These are phyloP conservation scores for Papiliotrema flavescens DNA, from an alignment of 1,284 basidiomycete species.

Conservation along the genomic window DNA sequence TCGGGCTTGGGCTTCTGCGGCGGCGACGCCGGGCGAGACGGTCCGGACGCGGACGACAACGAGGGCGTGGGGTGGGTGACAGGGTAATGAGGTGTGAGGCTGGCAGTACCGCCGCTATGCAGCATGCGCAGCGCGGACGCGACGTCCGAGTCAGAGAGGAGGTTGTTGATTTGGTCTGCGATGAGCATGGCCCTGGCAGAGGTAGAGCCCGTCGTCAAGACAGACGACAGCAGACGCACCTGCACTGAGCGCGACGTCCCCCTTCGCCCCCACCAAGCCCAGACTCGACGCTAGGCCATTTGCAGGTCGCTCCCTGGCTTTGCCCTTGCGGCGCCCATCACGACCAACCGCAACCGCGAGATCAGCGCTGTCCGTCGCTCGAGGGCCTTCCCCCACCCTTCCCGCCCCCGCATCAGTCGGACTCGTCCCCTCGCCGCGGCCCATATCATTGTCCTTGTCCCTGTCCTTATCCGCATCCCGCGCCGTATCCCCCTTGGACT, in stretches of 20 bases:
- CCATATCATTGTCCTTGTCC: neutral
- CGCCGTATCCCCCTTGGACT: no score
- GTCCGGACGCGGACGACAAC: conserved; percentile 2
- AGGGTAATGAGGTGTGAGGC: conserved; percentile 5
- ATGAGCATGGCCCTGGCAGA: conserved; percentile 22
- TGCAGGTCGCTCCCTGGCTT: conserved; percentile 14
- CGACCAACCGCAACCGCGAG: neutral
- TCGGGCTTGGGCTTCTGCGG: neutral
- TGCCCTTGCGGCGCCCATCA: conserved; percentile 5
- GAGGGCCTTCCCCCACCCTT: neutral
- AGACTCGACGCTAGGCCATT: conserved; percentile 30
- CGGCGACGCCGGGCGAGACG: conserved; percentile 6
- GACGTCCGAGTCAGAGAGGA: conserved; percentile 37
- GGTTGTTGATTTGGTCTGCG: conserved; percentile 38
- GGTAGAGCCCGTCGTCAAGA: conserved; percentile 36
- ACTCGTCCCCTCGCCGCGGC: neutral
- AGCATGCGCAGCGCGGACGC: conserved; percentile 35
- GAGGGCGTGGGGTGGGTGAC: conserved; percentile 1
- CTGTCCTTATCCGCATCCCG: neutral
- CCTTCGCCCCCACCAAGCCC: conserved; percentile 19
- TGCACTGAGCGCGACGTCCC: conserved; percentile 26
- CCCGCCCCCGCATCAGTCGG: neutral
- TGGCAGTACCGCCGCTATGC: conserved; percentile 10
- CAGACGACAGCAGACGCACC: conserved; percentile 15
- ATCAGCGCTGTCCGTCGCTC: neutral